Percentiles rank a stretch among this genome's conserved stretches.
These are phyloP conservation scores for Melastoma candidum DNA, from an alignment of 441 rosid species.

Conservation along the genomic window DNA sequence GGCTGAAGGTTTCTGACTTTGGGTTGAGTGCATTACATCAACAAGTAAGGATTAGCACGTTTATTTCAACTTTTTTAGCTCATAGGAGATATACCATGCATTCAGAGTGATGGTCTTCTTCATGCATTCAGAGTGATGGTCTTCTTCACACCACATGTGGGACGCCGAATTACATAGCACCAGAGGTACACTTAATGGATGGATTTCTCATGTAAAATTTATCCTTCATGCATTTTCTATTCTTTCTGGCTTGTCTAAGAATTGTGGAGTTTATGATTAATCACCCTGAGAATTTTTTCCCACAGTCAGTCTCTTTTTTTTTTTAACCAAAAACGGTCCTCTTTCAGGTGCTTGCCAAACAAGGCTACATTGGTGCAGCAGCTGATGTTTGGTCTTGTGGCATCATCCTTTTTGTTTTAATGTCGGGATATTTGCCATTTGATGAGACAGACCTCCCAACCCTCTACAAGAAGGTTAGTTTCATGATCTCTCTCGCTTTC, in stretches of 20 bases:
- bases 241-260: too few relatives aligned
- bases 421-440: slow-evolving; percentile 91
- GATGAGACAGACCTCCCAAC: slow-evolving; percentile 71
- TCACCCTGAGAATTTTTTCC: too few relatives aligned
- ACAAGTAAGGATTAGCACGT: slow-evolving; percentile 39
- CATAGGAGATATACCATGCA: not conserved
- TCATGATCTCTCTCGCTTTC: not conserved
- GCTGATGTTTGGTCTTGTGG: slow-evolving; percentile 98
- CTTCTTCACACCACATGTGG: slow-evolving; percentile 92
- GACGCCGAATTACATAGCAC: slow-evolving; percentile 95
- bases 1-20: slow-evolving; percentile 89
- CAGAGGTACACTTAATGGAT: slow-evolving; percentile 46
- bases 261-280: too few relatives aligned
- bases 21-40: slow-evolving; percentile 90
- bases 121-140: slow-evolving; percentile 47
- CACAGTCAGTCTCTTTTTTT: not conserved
- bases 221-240: slow-evolving; percentile 1
- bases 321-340: not conserved
- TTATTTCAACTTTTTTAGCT: slow-evolving; percentile 1
- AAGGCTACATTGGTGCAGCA: slow-evolving; percentile 83
- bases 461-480: slow-evolving; percentile 61
- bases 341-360: slow-evolving; percentile 55
- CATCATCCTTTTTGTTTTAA: slow-evolving; percentile 72
- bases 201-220: slow-evolving; percentile 1
- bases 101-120: slow-evolving; percentile 4